These are phyloP conservation scores for Exophiala mesophila DNA, from an alignment of 2,329 filamentous ascomycete species.

Conservation along the genomic window DNA sequence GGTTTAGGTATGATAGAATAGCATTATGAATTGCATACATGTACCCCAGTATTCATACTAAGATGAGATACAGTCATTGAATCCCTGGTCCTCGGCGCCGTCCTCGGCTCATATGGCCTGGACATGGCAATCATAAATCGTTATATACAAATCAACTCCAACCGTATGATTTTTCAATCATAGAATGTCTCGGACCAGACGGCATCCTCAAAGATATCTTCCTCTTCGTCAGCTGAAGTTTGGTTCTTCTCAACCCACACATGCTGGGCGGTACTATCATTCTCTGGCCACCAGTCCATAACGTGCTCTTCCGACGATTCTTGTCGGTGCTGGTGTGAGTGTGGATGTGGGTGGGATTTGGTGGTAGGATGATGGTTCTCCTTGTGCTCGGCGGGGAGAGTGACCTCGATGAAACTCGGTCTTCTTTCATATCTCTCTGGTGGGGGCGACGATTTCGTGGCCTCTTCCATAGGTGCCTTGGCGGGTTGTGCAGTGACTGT, in stretches of 20 bases:
- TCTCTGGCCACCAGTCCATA: slow-evolving; percentile 22
- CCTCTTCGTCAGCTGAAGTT: slow-evolving; percentile 13
- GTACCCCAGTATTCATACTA: no score
- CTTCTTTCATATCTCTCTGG: slow-evolving; percentile 9
- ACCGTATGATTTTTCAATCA: slow-evolving; percentile 6
- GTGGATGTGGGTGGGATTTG: slow-evolving; percentile 6
- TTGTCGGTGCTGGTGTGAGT: slow-evolving; percentile 7
- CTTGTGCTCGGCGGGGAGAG: slow-evolving; percentile 11
- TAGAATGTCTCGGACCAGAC: slow-evolving; percentile 18
- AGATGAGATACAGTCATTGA: no score
- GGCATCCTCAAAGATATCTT: slow-evolving; percentile 17
- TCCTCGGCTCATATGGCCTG: no score
- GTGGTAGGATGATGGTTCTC: slow-evolving; percentile 1
- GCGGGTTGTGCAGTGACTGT: slow-evolving; percentile 1
- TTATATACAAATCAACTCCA: no score
- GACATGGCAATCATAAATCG: no score
- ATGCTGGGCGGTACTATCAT: slow-evolving; percentile 11
- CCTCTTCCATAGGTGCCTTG: slow-evolving; percentile 1
- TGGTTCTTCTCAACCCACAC: slow-evolving; percentile 14
- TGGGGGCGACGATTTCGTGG: background rate
- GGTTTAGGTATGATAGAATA: no score
- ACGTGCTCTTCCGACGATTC: slow-evolving; percentile 8
- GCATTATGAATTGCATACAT: no score
- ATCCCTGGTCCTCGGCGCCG: no score
- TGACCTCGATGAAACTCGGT: slow-evolving; percentile 19